phyloP scores from a whole-genome alignment of 495 filamentous ascomycete genomes.

The Penicillium tannophilum region DNA sequence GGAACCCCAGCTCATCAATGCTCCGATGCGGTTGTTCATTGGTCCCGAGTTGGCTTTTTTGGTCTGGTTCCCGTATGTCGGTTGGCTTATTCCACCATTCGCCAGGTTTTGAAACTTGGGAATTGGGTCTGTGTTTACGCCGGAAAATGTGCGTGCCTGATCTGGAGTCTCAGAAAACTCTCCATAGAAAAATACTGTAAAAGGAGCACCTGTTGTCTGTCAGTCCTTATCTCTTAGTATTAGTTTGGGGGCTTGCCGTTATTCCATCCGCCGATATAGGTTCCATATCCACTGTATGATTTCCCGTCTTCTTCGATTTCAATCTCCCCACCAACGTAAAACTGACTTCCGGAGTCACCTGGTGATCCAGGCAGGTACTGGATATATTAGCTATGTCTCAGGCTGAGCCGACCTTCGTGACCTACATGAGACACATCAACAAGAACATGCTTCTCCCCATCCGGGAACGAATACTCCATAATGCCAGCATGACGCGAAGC shows the following conservation, averaged over 20 bases:
- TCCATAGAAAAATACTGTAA: slow-evolving; percentile 68
- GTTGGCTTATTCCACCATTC: slow-evolving; percentile 29
- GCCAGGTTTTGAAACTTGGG: slow-evolving; percentile 32
- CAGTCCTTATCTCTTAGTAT: neutral
- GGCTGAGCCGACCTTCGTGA: neutral
- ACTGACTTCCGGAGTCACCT: slow-evolving; percentile 57
- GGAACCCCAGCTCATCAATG: slow-evolving; percentile 36
- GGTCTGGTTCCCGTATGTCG: slow-evolving; percentile 28
- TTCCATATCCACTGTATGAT: slow-evolving; percentile 60
- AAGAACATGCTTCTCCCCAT: slow-evolving; percentile 51
- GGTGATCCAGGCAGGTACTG: slow-evolving; percentile 57
- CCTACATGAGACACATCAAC: slow-evolving; percentile 66
- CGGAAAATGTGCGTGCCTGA: slow-evolving; percentile 54
- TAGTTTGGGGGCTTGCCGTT: slow-evolving; percentile 37
- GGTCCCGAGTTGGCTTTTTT: slow-evolving; percentile 33
- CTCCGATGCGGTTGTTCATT: slow-evolving; percentile 42
- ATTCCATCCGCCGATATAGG: slow-evolving; percentile 63
- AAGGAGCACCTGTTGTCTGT: slow-evolving; percentile 50
- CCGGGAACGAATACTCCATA: slow-evolving; percentile 61
- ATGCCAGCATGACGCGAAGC: slow-evolving; percentile 63
- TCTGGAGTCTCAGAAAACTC: slow-evolving; percentile 51
- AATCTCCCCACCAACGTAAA: slow-evolving; percentile 62
- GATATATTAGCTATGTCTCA: neutral
- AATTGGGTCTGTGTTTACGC: slow-evolving; percentile 45
- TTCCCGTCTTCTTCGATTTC: slow-evolving; percentile 48